Base-by-base conservation (phyloP, 2,329 filamentous ascomycete species). In the Calonectria hongkongensis region DNA sequence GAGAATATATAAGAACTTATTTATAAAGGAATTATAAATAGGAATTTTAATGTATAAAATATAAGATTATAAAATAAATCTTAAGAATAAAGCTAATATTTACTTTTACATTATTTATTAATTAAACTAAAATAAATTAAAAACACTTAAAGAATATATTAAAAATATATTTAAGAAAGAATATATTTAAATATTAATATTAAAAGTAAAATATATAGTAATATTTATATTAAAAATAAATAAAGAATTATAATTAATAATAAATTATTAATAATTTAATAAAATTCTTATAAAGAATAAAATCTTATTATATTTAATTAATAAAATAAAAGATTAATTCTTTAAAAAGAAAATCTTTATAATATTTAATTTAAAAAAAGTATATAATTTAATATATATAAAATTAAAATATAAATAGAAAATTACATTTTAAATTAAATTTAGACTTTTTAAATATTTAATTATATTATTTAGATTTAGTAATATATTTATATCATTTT, bases 361-460 rank as follows among this genome's bases (percentile, higher is more conserved):
- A 9, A 25, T n/a, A 13, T 16, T 80, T 4, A 21, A 80, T 39
- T 56, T 80, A 16, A 74, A 76, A 36, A 33, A 56, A 70, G 68
- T 50, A 4, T 86, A 83, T 74, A 79, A 86, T 51, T 48, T 76
- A 2, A 80, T 85, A 2, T 36, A 74, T 12, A 84, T 86, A 25
- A 75, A 73, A 27, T 28, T 77, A 77, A 78, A 79, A 13, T 66
- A 85, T 62, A 76, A 85, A 74, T 84, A 74, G 77, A 84, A 83
- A 67, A 85, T 74, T 18, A 77, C 77, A 0, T 86, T 85, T 68
- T 36, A 72, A 27, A 84, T 76, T 2, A 64, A 78, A 33, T 85
- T 81, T 73, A 75, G 79, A 56, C 68, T 77, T 13, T 85, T 75
- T 73, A 33, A 33, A 33, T 33, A 33, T 9, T 2, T 33, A 33